A percentile compares a stretch with the other conserved stretches of the same genome.
These are phyloP conservation scores for Marasmius oreades DNA, from an alignment of 1,284 basidiomycete species.

Conservation along the genomic window DNA sequence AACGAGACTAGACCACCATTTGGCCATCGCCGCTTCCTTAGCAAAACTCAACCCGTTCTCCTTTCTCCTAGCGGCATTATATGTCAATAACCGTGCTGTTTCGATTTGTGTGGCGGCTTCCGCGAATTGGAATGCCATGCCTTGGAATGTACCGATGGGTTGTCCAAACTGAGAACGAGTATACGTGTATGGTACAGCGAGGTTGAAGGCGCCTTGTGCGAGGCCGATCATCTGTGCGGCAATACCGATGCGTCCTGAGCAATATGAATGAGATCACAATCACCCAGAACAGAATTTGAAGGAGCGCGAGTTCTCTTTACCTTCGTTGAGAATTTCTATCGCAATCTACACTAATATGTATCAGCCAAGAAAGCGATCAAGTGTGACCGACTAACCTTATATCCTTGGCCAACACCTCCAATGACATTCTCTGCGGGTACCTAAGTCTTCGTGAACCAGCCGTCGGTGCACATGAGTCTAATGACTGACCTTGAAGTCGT, in stretches of 20 bases:
- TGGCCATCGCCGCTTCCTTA: conserved; percentile 96
- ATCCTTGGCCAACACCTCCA: conserved; percentile 91
- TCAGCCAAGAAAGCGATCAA: neutral
- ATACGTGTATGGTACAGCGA: conserved; percentile 90
- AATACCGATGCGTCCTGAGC: conserved; percentile 86
- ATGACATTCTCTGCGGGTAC: conserved; percentile 92
- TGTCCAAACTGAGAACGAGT: conserved; percentile 94
- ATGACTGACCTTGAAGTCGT: conserved; percentile 68
- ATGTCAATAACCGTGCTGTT: conserved; percentile 89
- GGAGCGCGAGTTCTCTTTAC: conserved; percentile 23
- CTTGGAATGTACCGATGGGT: conserved; percentile 90
- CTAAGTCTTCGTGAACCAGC: neutral
- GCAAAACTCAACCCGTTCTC: conserved; percentile 88
- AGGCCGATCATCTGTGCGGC: conserved; percentile 97
- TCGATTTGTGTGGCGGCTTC: conserved; percentile 88
- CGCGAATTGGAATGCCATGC: conserved; percentile 95
- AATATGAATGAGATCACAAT: conserved; percentile 24
- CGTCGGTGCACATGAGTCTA: neutral
- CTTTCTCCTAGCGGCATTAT: conserved; percentile 93
- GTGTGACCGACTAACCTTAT: conserved; percentile 58
- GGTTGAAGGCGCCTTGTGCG: conserved; percentile 95
- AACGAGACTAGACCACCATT: conserved; percentile 86
- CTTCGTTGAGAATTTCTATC: conserved; percentile 98
- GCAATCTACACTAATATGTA: conserved; percentile 59
- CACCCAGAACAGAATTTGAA: neutral